Evolutionary conservation across 495 filamentous ascomycete genomes (phyloP), one percentile per base, ranked within the genome.

Genomic region (Penicillium dipodomyicola): DNA sequence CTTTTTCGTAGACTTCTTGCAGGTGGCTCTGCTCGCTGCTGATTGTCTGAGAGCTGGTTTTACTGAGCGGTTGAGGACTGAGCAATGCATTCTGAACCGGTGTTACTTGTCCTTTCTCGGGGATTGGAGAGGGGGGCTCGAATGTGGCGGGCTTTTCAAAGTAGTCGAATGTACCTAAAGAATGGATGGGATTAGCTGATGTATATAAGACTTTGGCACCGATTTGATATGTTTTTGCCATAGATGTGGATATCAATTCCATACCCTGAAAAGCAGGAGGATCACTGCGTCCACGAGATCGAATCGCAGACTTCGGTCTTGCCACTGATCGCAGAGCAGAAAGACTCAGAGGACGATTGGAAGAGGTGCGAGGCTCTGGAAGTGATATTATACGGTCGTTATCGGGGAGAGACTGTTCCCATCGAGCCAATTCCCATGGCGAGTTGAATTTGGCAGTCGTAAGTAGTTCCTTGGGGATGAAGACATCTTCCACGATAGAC

Each of bases 1-100:
- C 63, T n/a, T 66, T 66, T 49, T 66, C 63, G 23, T 66, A 66
- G 4, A 57, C 57, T 22, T 66, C 60, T 14, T 66, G 54, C 44
- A 66, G 45, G 7, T 54, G 56, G 37, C 56, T 65, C 14, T 46
- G 47, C 9, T 39, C 53, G 40, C 56, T 60, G 14, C 49, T 22
- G 17, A 40, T 20, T 17, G 52, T 33, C 11, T 33, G 44, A 41
- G 62, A 56, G 48, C 62, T 52, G 23, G 27, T 23, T 9, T 41
- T 47, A 37, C 54, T 61, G 5, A 32, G 25, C 17, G 46, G 48
- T 3, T 46, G 52, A 11, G 59, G 56, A 23, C 45, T 65, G 30
- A 59, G 47, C 1, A 40, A 32, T 30, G 37, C 48, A 29, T 62
- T 51, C 49, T 54, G 62, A 30, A 60, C 54, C 29, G 63, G 60